A percentile compares a stretch with the other conserved stretches of the same genome.
Conservation (phyloP, 2,329 filamentous ascomycete species). For the Tolypocladium endophyticum region DNA sequence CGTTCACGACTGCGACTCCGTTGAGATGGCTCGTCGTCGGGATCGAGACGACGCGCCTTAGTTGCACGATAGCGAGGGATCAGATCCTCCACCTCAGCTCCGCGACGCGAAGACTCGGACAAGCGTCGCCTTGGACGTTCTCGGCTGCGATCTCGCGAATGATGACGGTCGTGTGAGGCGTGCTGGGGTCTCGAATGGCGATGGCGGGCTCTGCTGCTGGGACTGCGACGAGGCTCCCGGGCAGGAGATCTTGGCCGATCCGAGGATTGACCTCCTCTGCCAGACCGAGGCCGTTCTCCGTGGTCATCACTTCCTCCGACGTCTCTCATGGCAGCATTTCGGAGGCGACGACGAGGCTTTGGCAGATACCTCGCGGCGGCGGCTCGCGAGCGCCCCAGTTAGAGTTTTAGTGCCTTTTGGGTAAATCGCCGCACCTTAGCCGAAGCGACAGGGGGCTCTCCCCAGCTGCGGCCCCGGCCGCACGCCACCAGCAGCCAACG, state of each 20-base stretch:
- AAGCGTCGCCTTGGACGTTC: constrained; percentile 17
- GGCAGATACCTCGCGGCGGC: constrained; percentile 17
- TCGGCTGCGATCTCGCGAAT: constrained; percentile 27
- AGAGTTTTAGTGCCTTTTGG: constrained; percentile 27
- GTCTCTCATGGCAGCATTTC: constrained; percentile 32
- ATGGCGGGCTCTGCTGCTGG: constrained; percentile 17
- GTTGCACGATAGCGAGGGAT: constrained; percentile 26
- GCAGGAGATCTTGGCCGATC: constrained; percentile 21
- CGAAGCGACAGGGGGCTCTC: constrained; percentile 14
- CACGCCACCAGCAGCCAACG: neutral
- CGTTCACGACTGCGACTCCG: constrained; percentile 24
- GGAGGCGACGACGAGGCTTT: constrained; percentile 22
- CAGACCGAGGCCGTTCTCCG: constrained; percentile 24
- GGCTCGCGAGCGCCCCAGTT: constrained; percentile 16
- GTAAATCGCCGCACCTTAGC: constrained; percentile 29
- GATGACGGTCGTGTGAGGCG: constrained; percentile 24
- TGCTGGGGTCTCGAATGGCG: constrained; percentile 22
- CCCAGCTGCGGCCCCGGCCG: neutral
- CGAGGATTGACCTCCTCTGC: constrained; percentile 21
- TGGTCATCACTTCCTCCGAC: constrained; percentile 24
- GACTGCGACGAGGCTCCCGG: constrained; percentile 18
- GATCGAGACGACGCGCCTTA: constrained; percentile 18
- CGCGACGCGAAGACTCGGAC: constrained; percentile 15
- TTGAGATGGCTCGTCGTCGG: constrained; percentile 20
- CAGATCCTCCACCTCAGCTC: constrained; percentile 22